Evolutionary conservation across 805 yeast genomes (phyloP).

Genomic region (Suhomyces pyralidae): DNA sequence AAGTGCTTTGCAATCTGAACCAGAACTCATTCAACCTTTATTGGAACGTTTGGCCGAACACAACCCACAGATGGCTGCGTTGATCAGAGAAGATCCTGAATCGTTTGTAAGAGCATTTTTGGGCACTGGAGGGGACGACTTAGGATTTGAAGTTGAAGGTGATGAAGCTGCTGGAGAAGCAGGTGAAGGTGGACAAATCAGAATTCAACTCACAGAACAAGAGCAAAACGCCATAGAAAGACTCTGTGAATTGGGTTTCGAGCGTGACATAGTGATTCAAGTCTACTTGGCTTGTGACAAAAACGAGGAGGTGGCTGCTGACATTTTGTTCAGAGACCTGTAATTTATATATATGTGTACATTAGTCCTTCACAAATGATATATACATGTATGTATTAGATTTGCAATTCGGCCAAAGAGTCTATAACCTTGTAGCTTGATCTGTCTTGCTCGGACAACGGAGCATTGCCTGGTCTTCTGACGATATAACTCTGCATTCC

Average conservation of each 20-base stretch:
- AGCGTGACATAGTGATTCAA: constrained; percentile 80
- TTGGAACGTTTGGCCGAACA: constrained; percentile 76
- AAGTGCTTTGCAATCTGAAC: constrained; percentile 76
- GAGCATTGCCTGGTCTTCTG: constrained; percentile 72
- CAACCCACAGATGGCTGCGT: constrained; percentile 80
- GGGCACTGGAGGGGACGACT: constrained; percentile 57
- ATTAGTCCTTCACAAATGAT: constrained; percentile 2
- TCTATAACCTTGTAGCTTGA: neutral
- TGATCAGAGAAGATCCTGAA: constrained; percentile 86
- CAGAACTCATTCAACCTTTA: constrained; percentile 81
- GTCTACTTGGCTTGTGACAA: constrained; percentile 97
- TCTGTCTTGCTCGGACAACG: constrained; percentile 37
- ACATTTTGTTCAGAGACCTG: constrained; percentile 65
- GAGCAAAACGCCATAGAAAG: constrained; percentile 89
- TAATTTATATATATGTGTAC: constrained; percentile 12
- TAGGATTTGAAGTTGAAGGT: constrained; percentile 35
- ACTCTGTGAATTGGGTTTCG: constrained; percentile 90
- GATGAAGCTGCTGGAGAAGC: constrained; percentile 40
- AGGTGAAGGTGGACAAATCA: constrained; percentile 37
- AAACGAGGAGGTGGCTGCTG: constrained; percentile 95
- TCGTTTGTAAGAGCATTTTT: constrained; percentile 73
- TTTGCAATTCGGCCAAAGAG: neutral
- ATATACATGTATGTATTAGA: neutral
- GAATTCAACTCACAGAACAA: constrained; percentile 66
- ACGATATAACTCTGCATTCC: constrained; percentile 62